A percentile compares a stretch with the other conserved stretches of the same genome.
Evolutionary conservation across 768 basidiomycete species (phyloP).

Genomic region (Lactarius sanguifluus): DNA sequence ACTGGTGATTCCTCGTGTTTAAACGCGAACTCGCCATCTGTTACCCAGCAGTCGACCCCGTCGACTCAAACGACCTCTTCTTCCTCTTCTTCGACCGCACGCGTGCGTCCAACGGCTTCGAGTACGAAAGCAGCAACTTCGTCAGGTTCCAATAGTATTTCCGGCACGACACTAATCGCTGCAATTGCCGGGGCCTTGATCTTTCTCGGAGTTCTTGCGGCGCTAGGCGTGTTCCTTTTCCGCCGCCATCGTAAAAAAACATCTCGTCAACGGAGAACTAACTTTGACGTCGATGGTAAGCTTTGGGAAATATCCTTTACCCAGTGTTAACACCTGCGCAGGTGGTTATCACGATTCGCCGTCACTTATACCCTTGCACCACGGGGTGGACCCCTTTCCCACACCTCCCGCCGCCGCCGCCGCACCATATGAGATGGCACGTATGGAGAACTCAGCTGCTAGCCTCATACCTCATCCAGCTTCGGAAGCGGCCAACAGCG

Average conservation of each 20-base stretch:
- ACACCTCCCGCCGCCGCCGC: not conserved
- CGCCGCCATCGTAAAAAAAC: not conserved
- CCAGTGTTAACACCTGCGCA: not conserved
- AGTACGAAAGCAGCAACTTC: not conserved
- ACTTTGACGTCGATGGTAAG: constrained; percentile 7
- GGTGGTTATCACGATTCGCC: constrained; percentile 9
- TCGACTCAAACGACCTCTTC: constrained; percentile 19
- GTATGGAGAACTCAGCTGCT: constrained; percentile 8
- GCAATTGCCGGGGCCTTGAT: not conserved
- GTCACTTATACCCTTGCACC: not conserved
- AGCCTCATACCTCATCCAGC: not conserved
- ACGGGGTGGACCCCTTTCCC: constrained; percentile 5
- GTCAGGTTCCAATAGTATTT: not conserved
- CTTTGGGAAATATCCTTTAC: not conserved
- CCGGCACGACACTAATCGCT: not conserved
- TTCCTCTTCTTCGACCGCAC: not conserved
- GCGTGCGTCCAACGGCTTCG: not conserved
- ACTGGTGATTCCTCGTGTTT: constrained; percentile 55
- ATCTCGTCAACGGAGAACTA: not conserved
- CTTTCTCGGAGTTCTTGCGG: constrained; percentile 1
- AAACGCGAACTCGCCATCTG: constrained; percentile 51
- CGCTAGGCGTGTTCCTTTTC: constrained; percentile 6
- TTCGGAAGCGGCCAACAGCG: not conserved
- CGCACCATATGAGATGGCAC: constrained; percentile 8
- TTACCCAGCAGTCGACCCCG: constrained; percentile 38